A percentile compares a stretch with the other conserved stretches of the same genome.
Evolutionary conservation across 2,329 filamentous ascomycete species (phyloP).

Genomic region (Sporothrix globosa): DNA sequence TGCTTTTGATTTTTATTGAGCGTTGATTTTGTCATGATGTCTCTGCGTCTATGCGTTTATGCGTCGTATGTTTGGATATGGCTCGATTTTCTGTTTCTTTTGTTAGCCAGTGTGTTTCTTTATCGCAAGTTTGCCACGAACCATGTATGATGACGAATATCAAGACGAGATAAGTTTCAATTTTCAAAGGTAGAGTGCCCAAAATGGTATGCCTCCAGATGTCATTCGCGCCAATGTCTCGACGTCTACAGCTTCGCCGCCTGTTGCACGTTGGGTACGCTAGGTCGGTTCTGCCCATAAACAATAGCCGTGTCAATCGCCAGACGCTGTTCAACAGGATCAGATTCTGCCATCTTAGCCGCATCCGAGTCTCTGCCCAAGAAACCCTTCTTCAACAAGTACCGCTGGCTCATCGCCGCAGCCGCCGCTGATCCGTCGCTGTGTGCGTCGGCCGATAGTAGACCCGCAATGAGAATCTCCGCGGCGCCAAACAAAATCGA

Average conservation of each 20-base stretch:
- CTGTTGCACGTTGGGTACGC: slow-evolving; percentile 20
- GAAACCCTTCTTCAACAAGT: slow-evolving; percentile 43
- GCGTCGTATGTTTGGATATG: background rate
- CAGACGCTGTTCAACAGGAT: slow-evolving; percentile 40
- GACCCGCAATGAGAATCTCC: slow-evolving; percentile 49
- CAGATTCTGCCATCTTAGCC: slow-evolving; percentile 24
- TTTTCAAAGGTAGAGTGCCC: background rate
- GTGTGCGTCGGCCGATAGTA: slow-evolving; percentile 49
- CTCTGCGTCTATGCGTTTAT: background rate
- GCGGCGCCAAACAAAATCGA: slow-evolving; percentile 50
- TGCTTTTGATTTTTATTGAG: background rate
- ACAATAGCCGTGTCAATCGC: slow-evolving; percentile 44
- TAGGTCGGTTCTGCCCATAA: slow-evolving; percentile 41
- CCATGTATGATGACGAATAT: slow-evolving; percentile 24
- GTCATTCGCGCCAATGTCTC: background rate
- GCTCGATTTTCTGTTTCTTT: background rate
- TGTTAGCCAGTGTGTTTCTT: background rate
- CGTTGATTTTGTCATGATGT: background rate
- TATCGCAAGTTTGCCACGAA: slow-evolving; percentile 10
- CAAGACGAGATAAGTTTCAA: background rate
- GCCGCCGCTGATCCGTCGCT: slow-evolving; percentile 46
- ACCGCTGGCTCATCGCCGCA: slow-evolving; percentile 48
- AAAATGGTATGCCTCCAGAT: background rate
- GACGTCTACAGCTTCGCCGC: slow-evolving; percentile 18
- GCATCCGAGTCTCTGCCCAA: slow-evolving; percentile 36